Evolutionary conservation across 805 yeast genomes (phyloP).

Genomic region (Dipodascus albidus): DNA sequence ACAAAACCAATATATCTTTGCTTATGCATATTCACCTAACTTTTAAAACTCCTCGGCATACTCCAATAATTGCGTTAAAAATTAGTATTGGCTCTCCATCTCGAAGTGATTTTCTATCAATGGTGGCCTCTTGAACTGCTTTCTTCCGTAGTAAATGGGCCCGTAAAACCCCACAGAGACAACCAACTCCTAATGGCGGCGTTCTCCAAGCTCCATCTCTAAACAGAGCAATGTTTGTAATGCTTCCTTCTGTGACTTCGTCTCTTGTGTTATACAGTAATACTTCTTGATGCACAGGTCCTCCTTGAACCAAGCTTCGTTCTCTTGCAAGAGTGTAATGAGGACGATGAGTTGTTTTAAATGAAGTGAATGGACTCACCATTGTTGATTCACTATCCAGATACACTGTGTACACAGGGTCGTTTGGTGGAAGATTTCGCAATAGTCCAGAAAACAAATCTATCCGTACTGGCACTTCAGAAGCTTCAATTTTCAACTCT

Average conservation of each 20-base stretch:
- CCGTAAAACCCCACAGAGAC: slow-evolving; percentile 76
- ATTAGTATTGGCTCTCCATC: slow-evolving; percentile 62
- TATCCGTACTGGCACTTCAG: slow-evolving; percentile 21
- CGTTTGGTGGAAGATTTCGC: slow-evolving; percentile 13
- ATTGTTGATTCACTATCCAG: slow-evolving; percentile 42
- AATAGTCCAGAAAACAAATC: slow-evolving; percentile 21
- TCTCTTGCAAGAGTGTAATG: slow-evolving; percentile 53
- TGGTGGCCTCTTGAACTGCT: slow-evolving; percentile 40
- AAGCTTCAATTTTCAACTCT: slow-evolving; percentile 28
- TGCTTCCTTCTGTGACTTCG: slow-evolving; percentile 69
- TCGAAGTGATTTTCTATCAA: slow-evolving; percentile 35
- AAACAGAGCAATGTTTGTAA: slow-evolving; percentile 64
- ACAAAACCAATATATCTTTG: neutral
- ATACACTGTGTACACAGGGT: slow-evolving; percentile 45
- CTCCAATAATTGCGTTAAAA: slow-evolving; percentile 79
- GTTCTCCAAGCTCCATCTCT: slow-evolving; percentile 58
- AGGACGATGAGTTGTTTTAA: slow-evolving; percentile 70
- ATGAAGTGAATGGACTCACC: slow-evolving; percentile 69
- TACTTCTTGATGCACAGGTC: slow-evolving; percentile 42
- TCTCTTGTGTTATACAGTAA: slow-evolving; percentile 50
- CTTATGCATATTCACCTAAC: neutral
- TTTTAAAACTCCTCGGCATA: slow-evolving; percentile 18
- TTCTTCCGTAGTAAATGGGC: slow-evolving; percentile 46
- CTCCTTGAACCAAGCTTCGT: slow-evolving; percentile 28
- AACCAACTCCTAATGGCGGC: slow-evolving; percentile 65